Evolutionary conservation across 306 rosid genomes (phyloP).

Genomic region (Hippophae gyantsensis): DNA sequence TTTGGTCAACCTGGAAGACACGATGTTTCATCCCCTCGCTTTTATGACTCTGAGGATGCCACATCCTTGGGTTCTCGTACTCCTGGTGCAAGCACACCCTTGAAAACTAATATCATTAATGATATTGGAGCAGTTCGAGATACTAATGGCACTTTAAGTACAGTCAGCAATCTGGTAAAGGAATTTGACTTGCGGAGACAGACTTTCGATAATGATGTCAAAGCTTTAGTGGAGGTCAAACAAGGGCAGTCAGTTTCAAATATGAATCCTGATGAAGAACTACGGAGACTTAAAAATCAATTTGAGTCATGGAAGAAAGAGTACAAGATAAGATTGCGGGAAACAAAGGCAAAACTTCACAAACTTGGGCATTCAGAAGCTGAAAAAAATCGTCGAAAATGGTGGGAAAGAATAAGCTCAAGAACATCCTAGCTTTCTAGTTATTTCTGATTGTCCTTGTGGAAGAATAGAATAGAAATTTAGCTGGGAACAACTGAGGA

Average conservation of each 20-base stretch:
- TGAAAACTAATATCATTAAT: slow-evolving; percentile 33
- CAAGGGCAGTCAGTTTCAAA: slow-evolving; percentile 28
- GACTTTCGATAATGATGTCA: slow-evolving; percentile 59
- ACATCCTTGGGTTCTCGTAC: slow-evolving; percentile 64
- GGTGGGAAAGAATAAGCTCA: slow-evolving; percentile 74
- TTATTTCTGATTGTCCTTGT: no score
- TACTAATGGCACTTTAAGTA: slow-evolving; percentile 37
- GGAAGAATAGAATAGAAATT: no score
- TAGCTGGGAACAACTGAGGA: no score
- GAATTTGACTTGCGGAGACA: slow-evolving; percentile 72
- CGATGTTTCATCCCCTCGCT: slow-evolving; percentile 34
- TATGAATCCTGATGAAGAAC: slow-evolving; percentile 43
- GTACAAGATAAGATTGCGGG: slow-evolving; percentile 58
- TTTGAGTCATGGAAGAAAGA: slow-evolving; percentile 91
- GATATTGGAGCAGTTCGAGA: slow-evolving; percentile 45
- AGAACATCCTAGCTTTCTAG: slow-evolving; percentile 20
- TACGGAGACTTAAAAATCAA: slow-evolving; percentile 46
- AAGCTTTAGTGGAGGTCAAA: slow-evolving; percentile 44
- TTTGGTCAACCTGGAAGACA: slow-evolving; percentile 38
- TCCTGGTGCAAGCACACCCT: slow-evolving; percentile 65
- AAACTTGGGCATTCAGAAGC: slow-evolving; percentile 42
- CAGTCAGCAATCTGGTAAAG: slow-evolving; percentile 47
- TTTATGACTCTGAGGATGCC: slow-evolving; percentile 67
- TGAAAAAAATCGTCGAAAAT: slow-evolving; percentile 51
- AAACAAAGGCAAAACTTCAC: slow-evolving; percentile 46